A percentile compares a stretch with the other conserved stretches of the same genome.
phyloP scores from a whole-genome alignment of 768 basidiomycete genomes.

The Tylopilus sp. region DNA sequence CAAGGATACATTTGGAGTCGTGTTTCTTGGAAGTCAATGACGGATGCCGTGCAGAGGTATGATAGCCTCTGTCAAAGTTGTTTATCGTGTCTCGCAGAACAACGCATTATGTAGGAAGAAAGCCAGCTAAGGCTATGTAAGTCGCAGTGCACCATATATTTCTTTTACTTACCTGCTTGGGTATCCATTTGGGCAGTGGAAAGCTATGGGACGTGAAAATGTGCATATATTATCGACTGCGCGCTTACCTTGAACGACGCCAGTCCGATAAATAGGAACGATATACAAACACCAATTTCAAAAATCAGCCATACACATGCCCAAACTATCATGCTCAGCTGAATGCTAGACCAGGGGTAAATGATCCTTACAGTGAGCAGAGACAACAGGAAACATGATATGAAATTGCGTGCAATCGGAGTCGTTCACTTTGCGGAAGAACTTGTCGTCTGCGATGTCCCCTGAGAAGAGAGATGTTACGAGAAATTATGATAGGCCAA shows the following conservation, averaged over 20 bases:
- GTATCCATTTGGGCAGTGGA: slow-evolving; percentile 43
- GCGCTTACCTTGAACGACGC: slow-evolving; percentile 72
- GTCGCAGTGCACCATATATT: neutral
- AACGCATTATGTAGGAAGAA: slow-evolving; percentile 53
- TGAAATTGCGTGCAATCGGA: slow-evolving; percentile 90
- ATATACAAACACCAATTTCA: slow-evolving; percentile 67
- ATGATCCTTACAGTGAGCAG: slow-evolving; percentile 56
- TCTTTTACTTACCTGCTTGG: slow-evolving; percentile 60
- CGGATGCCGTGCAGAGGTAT: slow-evolving; percentile 8
- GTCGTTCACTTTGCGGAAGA: slow-evolving; percentile 92
- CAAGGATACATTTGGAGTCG: slow-evolving; percentile 24
- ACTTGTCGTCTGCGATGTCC: slow-evolving; percentile 93
- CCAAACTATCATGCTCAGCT: slow-evolving; percentile 56
- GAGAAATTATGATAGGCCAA: neutral
- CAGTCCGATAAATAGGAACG: slow-evolving; percentile 79
- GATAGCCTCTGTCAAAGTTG: slow-evolving; percentile 3
- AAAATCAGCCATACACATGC: slow-evolving; percentile 83
- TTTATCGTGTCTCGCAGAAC: slow-evolving; percentile 1
- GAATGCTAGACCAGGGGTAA: neutral
- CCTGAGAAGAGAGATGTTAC: slow-evolving; percentile 40
- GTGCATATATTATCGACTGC: neutral
- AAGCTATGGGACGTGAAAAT: slow-evolving; percentile 27
- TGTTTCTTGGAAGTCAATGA: slow-evolving; percentile 17
- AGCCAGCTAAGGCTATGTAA: slow-evolving; percentile 41
- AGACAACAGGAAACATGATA: slow-evolving; percentile 65